Evolutionary conservation across 352 stramenopile genomes (phyloP), one percentile per base, ranked within the genome.

Genomic region (Pythium dissimile): DNA sequence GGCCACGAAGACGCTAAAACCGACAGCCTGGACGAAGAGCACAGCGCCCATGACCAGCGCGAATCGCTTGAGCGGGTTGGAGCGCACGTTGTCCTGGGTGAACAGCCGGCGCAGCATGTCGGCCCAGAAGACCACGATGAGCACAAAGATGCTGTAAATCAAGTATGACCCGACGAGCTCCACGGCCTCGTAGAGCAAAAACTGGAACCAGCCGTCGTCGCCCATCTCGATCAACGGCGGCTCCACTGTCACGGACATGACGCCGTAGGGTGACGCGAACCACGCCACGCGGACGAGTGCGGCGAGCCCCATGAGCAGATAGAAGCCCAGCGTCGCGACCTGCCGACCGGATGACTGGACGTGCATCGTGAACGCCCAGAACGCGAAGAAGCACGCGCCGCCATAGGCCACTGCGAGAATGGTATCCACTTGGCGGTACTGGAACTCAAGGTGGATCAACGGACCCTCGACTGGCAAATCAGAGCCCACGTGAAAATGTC

Each of bases 101-200:
- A 89, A 90, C 16, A 89, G 74, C 9, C 96, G 95, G 46, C 97
- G 97, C 30, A 99, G 73, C 81, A 99, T 98, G 69, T 99, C 93
- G 6, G 96, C 92, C 96, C 96, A 99, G 75, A 98, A 98, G 21
- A 99, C 94, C 39, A 98, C 76, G 71, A 98, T 98, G 16, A 99
- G 83, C 59, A 99, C 96, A 61, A 99, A 98, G 65, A 99, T 97
- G 52, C 86, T 94, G 74, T 98, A 98, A 26, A 99, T 76, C n/a
- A 95, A 76, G 44, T 98, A 81, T 18, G 89, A 97, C 38, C 96
- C 96, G 7, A 95, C 52, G 28, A 92, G 87, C 46, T 98, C 73
- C 9, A 97, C 74, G 30, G 91, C 59, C 59, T 98, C 94, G 2
- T 81, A 86, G 15, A 89, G 28, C 18, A 97, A 85, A 35, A 91